Percentiles rank a stretch among this genome's conserved stretches.
Conservation (phyloP, 257 asterid genomes). For the Verbena officinalis region DNA sequence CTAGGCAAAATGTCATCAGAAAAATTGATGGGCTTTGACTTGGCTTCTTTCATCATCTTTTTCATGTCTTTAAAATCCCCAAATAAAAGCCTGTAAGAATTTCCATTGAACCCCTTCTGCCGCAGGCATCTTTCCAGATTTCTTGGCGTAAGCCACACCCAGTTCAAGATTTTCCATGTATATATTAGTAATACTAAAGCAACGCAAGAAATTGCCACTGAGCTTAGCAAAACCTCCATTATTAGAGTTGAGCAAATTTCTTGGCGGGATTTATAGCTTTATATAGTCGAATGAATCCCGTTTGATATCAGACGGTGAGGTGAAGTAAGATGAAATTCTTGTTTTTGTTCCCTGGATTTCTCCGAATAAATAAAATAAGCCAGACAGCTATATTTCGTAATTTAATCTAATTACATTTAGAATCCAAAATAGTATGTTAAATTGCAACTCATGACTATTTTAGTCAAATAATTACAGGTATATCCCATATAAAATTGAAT, state of each 20-base stretch:
- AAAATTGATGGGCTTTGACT: slow-evolving; percentile 29
- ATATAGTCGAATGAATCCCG: too few species aligned
- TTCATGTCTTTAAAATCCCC: slow-evolving; percentile 38
- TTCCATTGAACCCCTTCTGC: slow-evolving; percentile 34
- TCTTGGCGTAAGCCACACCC: slow-evolving; percentile 35
- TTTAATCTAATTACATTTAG: too few species aligned
- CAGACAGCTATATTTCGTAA: too few species aligned
- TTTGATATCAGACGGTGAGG: neutral
- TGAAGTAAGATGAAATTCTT: neutral
- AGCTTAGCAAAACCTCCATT: slow-evolving; percentile 1
- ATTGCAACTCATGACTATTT: too few species aligned
- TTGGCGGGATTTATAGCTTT: too few species aligned
- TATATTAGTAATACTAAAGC: neutral
- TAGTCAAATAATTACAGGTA: too few species aligned
- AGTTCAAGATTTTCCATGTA: slow-evolving; percentile 32
- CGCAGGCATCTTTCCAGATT: slow-evolving; percentile 30
- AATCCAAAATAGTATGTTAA: too few species aligned
- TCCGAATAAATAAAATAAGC: too few species aligned
- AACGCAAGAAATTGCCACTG: neutral
- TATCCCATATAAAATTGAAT: too few species aligned
- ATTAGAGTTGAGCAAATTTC: too few species aligned
- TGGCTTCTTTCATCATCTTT: slow-evolving; percentile 32
- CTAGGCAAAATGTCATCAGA: slow-evolving; percentile 35
- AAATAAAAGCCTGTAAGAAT: slow-evolving; percentile 28
- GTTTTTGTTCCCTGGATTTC: too few species aligned